Evolutionary conservation across 805 yeast genomes (phyloP), one percentile per base, ranked within the genome.

Genomic region (Nakazawaea pomicola): DNA sequence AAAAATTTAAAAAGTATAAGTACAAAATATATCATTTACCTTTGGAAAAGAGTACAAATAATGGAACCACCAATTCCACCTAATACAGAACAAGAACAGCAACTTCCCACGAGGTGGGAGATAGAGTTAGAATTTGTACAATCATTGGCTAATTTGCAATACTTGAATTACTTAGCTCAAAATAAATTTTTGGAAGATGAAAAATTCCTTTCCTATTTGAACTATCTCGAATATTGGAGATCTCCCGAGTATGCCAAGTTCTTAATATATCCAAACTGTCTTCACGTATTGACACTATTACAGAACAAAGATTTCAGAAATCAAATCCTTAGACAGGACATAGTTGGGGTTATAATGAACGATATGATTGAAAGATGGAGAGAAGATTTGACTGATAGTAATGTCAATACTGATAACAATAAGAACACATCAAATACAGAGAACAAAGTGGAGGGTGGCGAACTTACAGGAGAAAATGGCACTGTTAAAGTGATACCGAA

Each of bases 41-140:
- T n/a, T n/a, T n/a, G n/a, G n/a, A n/a, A n/a, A n/a, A n/a, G n/a
- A n/a, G n/a, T n/a, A n/a, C n/a, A n/a, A n/a, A n/a, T 19, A 32
- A 32, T 32, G 35, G 35, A 32, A 6, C 24, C 16, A 14, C 29
- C 9, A 15, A 12, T 6, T 11, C 29, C 29, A 27, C 6, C 29
- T 8, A n/a, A n/a, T n/a, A n/a, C n/a, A n/a, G 29, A 27, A 15
- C 7, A 12, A 17, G 36, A 12, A n/a, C 5, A 19, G 20, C 36
- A 12, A 9, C 20, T 39, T 23, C 44, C 44, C 2, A 36, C 40
- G 21, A 36, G 95, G 43, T 87, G 91, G 87, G 95, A 86, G 54
- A 77, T 86, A 17, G 95, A 86, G 51, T 68, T 86, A n/a, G 97
- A 84, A 47, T 91, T 91, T 62, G 95, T 91, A 3, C 98, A 91